phyloP scores from a whole-genome alignment of 768 basidiomycete species.

The Trametes meyenii region DNA sequence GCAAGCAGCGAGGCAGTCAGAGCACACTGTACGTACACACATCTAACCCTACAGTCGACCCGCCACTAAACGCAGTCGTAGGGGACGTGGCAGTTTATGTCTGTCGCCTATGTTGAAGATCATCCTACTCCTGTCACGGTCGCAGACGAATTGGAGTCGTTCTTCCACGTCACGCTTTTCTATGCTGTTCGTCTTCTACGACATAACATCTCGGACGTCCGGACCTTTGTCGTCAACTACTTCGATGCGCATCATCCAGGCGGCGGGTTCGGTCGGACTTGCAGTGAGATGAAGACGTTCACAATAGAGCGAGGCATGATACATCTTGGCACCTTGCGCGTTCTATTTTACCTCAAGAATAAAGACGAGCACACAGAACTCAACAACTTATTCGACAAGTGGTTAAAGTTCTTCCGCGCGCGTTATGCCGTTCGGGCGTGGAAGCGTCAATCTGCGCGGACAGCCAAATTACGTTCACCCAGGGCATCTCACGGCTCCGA shows the following conservation, averaged over 20 bases:
- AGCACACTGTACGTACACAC: not conserved
- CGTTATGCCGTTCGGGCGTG: not conserved
- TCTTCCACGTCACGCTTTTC: conserved; percentile 3
- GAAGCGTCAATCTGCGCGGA: not conserved
- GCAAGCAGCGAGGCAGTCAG: not conserved
- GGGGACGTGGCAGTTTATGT: conserved; percentile 16
- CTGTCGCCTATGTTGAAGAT: not conserved
- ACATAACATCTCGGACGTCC: not conserved
- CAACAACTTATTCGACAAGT: not conserved
- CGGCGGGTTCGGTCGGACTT: not conserved
- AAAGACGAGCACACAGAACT: not conserved
- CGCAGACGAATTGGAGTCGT: conserved; percentile 2
- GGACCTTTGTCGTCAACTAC: not conserved
- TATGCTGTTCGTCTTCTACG: not conserved
- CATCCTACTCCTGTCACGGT: not conserved
- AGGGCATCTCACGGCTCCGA: no score
- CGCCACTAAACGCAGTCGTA: not conserved
- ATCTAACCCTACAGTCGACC: not conserved
- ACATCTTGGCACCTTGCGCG: not conserved
- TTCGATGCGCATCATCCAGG: not conserved
- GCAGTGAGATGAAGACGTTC: not conserved
- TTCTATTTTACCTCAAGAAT: not conserved
- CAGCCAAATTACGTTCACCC: not conserved
- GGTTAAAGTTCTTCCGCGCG: not conserved
- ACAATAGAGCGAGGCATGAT: not conserved